phyloP scores from a whole-genome alignment of 2,329 filamentous ascomycete species.

The Arthrobotrys megalospora region DNA sequence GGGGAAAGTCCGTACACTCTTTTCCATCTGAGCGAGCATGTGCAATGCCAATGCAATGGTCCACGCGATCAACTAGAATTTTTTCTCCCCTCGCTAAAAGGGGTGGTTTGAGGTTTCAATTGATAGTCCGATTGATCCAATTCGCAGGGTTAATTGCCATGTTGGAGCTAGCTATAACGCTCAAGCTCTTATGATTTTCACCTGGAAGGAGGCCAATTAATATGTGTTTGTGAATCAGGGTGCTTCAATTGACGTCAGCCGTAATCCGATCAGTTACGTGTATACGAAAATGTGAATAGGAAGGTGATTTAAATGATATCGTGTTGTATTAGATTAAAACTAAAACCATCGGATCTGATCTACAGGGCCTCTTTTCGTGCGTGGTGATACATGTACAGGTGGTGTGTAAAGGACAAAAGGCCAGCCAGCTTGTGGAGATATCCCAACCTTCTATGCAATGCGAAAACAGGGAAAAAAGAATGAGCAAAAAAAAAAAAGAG shows the following conservation, averaged over 20 bases:
- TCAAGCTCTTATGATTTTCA: constrained; percentile 24
- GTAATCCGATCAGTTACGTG: constrained; percentile 27
- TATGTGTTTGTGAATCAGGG: constrained; percentile 51
- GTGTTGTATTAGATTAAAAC: constrained; percentile 48
- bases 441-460: constrained; percentile 61
- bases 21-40: constrained; percentile 27
- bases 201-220: constrained; percentile 21
- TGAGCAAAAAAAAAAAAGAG: constrained; percentile 22
- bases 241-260: constrained; percentile 46
- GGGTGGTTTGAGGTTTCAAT: constrained; percentile 30
- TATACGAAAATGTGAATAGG: constrained; percentile 24
- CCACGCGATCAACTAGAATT: constrained; percentile 17
- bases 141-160: constrained; percentile 30
- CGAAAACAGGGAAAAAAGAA: constrained; percentile 24
- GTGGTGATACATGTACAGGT: constrained; percentile 45
- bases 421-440: constrained; percentile 56
- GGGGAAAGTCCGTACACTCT: constrained; percentile 43
- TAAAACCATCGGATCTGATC: constrained; percentile 54
- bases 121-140: constrained; percentile 29
- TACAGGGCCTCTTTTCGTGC: constrained; percentile 44
- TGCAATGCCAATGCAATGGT: constrained; percentile 19
- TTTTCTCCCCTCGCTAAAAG: constrained; percentile 17
- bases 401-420: constrained; percentile 34
- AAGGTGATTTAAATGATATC: constrained; percentile 23
- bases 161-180: constrained; percentile 28